Base-by-base conservation (phyloP, 768 basidiomycete species). In the Suillus bovinus region DNA sequence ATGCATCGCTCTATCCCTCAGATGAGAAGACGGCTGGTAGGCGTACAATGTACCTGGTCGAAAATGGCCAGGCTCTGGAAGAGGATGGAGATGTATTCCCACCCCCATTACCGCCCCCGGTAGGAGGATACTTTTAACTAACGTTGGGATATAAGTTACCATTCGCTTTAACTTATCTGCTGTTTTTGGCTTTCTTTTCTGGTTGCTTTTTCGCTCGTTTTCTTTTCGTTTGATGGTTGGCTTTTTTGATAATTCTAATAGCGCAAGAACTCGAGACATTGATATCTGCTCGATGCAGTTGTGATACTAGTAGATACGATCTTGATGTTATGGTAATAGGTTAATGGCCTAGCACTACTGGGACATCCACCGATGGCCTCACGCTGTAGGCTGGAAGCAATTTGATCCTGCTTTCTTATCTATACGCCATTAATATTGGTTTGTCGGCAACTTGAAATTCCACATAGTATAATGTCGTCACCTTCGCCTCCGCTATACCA, bases 21-120 rank as follows among this genome's bases (percentile, higher is more conserved):
- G 74, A 24, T 24, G 73, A 74, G 33, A 65, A 76, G 62, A 74
- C 73, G 2, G 73, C 73, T 22, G 74, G 73, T 5, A 70, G 74
- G 55, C 71, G 74, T 54, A 74, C 74, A 17, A 74, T 74, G 73
- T 74, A 74, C 58, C 70, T 74, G 27, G 9, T 74, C 36, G 74
- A 74, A 24, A 61, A 76, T 36, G 73, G 68, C 1, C 71, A 64
- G 36, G 17, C 44, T 22, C 70, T 66, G n/a, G 73, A 70, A 38
- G 64, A 58, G 2, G 68, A 58, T 11, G 67, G 16, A 33, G 42
- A 33, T 31, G 52, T 13, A 9, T 24, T 59, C 13, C 31, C 42
- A 17, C 42, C 53, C 7, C 29, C 34, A 29, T 27, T 53, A 6
- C 60, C 55, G 3, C 16, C 24, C 55, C 54, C 9, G 42, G 33